A percentile compares a stretch with the other conserved stretches of the same genome.
Evolutionary conservation across 495 filamentous ascomycete genomes (phyloP).

Genomic region (Cercophora samala): DNA sequence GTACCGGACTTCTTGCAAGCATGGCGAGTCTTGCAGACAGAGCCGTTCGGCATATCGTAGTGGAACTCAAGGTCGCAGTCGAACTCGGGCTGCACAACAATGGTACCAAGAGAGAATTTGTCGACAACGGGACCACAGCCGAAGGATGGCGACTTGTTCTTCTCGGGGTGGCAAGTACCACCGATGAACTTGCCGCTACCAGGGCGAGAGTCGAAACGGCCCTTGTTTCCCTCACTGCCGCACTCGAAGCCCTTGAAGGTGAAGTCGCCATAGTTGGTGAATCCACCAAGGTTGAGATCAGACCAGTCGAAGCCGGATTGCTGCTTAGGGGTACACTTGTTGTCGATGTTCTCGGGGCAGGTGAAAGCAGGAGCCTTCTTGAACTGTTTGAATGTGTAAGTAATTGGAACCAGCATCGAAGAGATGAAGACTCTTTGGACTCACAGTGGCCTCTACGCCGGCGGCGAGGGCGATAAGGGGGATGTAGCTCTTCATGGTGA

Average conservation of each 20-base stretch:
- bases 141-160: slow-evolving; percentile 54
- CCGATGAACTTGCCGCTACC: slow-evolving; percentile 60
- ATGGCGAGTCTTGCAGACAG: slow-evolving; percentile 69
- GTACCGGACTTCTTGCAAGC: slow-evolving; percentile 62
- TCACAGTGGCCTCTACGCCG: slow-evolving; percentile 55
- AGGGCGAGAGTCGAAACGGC: slow-evolving; percentile 46
- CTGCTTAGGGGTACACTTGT: slow-evolving; percentile 68
- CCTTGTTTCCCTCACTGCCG: slow-evolving; percentile 52
- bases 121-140: slow-evolving; percentile 50
- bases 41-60: slow-evolving; percentile 77
- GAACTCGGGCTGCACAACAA: slow-evolving; percentile 68
- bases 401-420: not conserved
- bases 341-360: slow-evolving; percentile 70
- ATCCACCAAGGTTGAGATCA: slow-evolving; percentile 58
- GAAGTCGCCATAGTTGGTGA: slow-evolving; percentile 66
- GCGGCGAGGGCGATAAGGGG: slow-evolving; percentile 56
- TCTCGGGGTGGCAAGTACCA: slow-evolving; percentile 50
- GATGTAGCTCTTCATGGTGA: slow-evolving; percentile 49
- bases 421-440: slow-evolving; percentile 15
- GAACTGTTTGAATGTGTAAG: slow-evolving; percentile 46
- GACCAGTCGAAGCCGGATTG: slow-evolving; percentile 67
- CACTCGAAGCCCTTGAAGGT: slow-evolving; percentile 70
- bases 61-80: slow-evolving; percentile 76
- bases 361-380: slow-evolving; percentile 56
- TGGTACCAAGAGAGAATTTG: slow-evolving; percentile 69